Evolutionary conservation across 768 basidiomycete species (phyloP).

Genomic region (Podaxis sp.): DNA sequence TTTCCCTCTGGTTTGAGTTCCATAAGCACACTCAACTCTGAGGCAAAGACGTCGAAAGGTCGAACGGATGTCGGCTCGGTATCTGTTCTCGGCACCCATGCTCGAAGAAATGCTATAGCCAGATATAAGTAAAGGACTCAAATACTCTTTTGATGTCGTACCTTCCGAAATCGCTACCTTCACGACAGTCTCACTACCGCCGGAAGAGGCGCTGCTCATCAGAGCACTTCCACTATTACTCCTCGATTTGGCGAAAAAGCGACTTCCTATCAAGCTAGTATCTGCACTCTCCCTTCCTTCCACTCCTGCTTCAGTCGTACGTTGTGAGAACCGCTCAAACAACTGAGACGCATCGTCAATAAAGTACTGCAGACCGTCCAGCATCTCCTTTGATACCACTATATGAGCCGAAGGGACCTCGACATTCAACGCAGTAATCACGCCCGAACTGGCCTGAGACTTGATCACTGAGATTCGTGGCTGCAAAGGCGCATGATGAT

Average conservation of each 20-base stretch:
- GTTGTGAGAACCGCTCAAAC: slow-evolving; percentile 44
- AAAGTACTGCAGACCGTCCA: slow-evolving; percentile 85
- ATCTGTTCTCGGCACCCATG: slow-evolving; percentile 21
- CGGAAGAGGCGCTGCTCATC: slow-evolving; percentile 24
- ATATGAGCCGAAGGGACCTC: slow-evolving; percentile 65
- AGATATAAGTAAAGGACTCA: not conserved
- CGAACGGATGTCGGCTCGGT: not conserved
- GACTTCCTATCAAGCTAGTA: slow-evolving; percentile 75
- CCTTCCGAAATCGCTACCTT: slow-evolving; percentile 41
- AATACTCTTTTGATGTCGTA: slow-evolving; percentile 15
- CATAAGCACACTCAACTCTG: slow-evolving; percentile 31
- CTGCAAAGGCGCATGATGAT: slow-evolving; percentile 21
- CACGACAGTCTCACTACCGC: slow-evolving; percentile 43
- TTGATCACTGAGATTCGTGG: slow-evolving; percentile 37
- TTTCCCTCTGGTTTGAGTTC: slow-evolving; percentile 73
- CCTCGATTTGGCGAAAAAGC: slow-evolving; percentile 65
- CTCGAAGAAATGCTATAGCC: slow-evolving; percentile 22
- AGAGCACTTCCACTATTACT: slow-evolving; percentile 35
- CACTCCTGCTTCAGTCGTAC: slow-evolving; percentile 13
- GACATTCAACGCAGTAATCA: slow-evolving; percentile 31
- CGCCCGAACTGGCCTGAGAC: slow-evolving; percentile 20
- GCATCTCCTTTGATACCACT: slow-evolving; percentile 56
- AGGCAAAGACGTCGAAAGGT: slow-evolving; percentile 15
- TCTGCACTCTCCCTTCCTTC: slow-evolving; percentile 46
- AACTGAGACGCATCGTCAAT: slow-evolving; percentile 84